Evolutionary conservation across 768 basidiomycete genomes (phyloP), one percentile per base, ranked within the genome.

Genomic region (Gloeophyllum trabeum): DNA sequence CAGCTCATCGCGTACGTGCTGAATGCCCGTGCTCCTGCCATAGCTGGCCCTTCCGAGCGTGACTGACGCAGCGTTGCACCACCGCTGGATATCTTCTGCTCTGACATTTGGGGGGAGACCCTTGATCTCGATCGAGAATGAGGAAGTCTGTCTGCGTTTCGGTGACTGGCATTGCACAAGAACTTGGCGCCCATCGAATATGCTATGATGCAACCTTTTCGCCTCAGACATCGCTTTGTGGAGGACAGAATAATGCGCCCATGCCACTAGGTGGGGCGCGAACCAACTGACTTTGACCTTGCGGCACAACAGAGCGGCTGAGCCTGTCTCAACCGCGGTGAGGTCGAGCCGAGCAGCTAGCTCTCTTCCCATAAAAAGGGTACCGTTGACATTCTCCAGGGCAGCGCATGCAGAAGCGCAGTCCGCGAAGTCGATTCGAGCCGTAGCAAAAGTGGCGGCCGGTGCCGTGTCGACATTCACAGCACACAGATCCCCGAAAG

Each of bases 261-360:
- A 78, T 4, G 67, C 73, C 5, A 55, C 55, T 21, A 54, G 48
- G 40, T 54, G 58, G 0, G 75, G 66, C 6, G 66, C 60, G 26
- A 63, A 64, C 70, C 73, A 75, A 21, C 54, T 59, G 4, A 77
- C 40, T 44, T 63, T 67, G 42, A 72, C 53, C 43, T 58, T 56
- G 41, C 52, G 53, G 40, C 56, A 56, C 10, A 49, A 45, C 13
- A 60, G 46, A 23, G 35, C 26, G 36, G 46, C 46, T 36, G 41
- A 35, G 21, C 43, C 41, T 40, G 53, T 53, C 40, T 46, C 48
- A 6, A 43, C 55, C 23, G 46, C 47, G 46, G 22, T 55, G 42
- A 48, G 30, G 25, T 60, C 53, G 20, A 66, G 50, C 20, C 51
- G 46, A 19, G 62, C 57, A 32, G 54, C 49, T 38, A 71, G 42